Evolutionary conservation across 352 stramenopile species (phyloP), one percentile per base, ranked within the genome.

Genomic region (Elongisporangium undulatum): DNA sequence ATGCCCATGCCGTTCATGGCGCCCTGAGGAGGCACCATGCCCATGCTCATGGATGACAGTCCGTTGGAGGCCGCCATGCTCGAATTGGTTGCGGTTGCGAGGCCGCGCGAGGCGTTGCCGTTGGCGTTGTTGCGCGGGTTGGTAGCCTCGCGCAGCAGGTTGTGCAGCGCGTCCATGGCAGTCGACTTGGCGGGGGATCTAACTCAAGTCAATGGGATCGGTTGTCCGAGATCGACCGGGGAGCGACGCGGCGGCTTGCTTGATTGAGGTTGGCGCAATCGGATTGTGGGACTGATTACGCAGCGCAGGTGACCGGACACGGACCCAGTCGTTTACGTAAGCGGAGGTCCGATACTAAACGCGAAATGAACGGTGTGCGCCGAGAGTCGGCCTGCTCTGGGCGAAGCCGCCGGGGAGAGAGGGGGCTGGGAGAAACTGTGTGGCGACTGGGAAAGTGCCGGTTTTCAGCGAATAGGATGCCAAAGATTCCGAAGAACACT

Each of bases 141-240:
- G 13, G 75, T 71, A 12, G 82, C 78, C 58, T 92, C 80, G 29
- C 80, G 79, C 50, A 92, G 69, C 26, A 92, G 63, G 64, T 92
- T 92, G 60, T 92, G 79, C 66, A 92, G 90, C 49, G 74, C 74
- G 64, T 92, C 80, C 82, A 92, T 92, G 51, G 62, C 66, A 34
- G 21, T 57, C 12, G 39, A 20, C 10, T 24, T 24, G 5, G 49
- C 9, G 21, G 8, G 34, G 50, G 23, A 7, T 23, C 19, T n/a
- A 17, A 26, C 15, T n/a, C n/a, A 55, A 20, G 38, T 10, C 26
- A 7, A 49, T 41, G 53, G 29, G 19, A 13, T 23, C 45, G n/a
- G 17, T 8, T 51, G 26, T 26, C 20, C 2, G 26, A n/a, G 49
- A 51, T 20, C 15, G 45, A 20, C 19, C 45, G 39, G 45, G 19